Conservation (phyloP, 176 grass and related monocot species). For the Melocanna baccifera region DNA sequence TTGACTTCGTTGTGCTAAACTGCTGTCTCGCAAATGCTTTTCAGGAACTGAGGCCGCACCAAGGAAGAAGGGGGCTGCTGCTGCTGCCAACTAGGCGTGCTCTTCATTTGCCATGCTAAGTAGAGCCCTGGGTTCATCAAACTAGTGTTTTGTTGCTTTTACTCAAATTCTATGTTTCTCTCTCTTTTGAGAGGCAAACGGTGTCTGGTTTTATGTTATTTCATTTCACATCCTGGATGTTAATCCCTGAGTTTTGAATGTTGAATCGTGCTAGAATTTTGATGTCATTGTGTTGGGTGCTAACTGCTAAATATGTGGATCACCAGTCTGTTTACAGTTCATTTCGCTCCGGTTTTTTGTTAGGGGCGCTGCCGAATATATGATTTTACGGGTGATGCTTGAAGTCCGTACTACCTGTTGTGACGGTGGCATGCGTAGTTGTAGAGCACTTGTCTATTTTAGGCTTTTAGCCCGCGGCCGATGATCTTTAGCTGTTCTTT, state of each 20-base stretch:
- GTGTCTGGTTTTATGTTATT: constrained; percentile 37
- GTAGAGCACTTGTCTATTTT: neutral
- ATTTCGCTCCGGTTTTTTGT: neutral
- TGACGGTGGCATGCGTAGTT: neutral
- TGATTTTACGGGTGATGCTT: too few species aligned
- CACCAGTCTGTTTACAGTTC: neutral
- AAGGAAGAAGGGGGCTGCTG: constrained; percentile 59
- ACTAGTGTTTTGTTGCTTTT: constrained; percentile 30
- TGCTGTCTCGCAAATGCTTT: neutral
- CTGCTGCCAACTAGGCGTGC: constrained; percentile 38
- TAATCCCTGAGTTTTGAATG: constrained; percentile 38
- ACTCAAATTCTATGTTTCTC: constrained; percentile 16
- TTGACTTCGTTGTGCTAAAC: neutral
- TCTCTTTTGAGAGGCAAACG: neutral
- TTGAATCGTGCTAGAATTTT: neutral
- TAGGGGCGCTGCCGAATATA: neutral
- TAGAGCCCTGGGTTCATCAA: neutral
- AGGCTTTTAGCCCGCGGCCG: too few species aligned
- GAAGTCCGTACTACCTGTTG: neutral
- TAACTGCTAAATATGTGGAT: neutral
- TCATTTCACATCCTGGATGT: constrained; percentile 13
- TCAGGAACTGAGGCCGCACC: constrained; percentile 62
- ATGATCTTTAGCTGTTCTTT: too few species aligned
- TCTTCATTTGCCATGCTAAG: neutral
- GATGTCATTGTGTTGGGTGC: neutral